Conservation (phyloP, 179 eudicot genomes). For the Actinidia chinensis region DNA sequence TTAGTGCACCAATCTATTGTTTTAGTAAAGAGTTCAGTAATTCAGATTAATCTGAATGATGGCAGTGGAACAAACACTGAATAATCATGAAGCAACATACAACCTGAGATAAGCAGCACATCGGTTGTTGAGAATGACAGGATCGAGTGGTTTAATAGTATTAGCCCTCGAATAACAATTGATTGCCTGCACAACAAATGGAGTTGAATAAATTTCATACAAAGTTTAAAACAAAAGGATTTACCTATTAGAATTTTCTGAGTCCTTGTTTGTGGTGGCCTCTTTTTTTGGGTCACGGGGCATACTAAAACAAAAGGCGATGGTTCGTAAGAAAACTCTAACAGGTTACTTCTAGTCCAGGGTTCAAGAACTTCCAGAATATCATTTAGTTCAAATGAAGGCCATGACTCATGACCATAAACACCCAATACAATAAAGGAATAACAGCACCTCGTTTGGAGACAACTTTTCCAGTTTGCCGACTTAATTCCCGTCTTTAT, state of each 20-base stretch:
- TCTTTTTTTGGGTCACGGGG: background rate
- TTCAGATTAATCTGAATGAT: constrained; percentile 2
- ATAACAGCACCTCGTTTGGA: background rate
- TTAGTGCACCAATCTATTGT: background rate
- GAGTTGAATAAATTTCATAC: background rate
- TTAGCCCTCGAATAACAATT: constrained; percentile 76
- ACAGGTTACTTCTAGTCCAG: background rate
- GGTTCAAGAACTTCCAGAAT: constrained; percentile 8
- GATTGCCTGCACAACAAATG: constrained; percentile 56
- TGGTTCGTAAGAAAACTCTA: background rate
- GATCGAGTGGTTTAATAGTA: constrained; percentile 66
- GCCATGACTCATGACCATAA: background rate
- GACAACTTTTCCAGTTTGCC: background rate
- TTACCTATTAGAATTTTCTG: background rate
- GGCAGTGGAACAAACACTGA: constrained; percentile 3
- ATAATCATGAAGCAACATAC: constrained; percentile 7
- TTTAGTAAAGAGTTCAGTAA: background rate
- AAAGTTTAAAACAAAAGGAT: background rate
- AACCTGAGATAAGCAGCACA: constrained; percentile 91
- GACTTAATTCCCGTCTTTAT: too few relatives aligned
- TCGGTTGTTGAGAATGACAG: constrained; percentile 85
- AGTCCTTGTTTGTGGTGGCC: background rate
- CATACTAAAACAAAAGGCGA: background rate
- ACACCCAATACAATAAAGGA: background rate
- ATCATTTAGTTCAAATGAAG: background rate